These are phyloP conservation scores for Phragmites australis DNA, from an alignment of 176 grass and related monocot species.

Conservation along the genomic window DNA sequence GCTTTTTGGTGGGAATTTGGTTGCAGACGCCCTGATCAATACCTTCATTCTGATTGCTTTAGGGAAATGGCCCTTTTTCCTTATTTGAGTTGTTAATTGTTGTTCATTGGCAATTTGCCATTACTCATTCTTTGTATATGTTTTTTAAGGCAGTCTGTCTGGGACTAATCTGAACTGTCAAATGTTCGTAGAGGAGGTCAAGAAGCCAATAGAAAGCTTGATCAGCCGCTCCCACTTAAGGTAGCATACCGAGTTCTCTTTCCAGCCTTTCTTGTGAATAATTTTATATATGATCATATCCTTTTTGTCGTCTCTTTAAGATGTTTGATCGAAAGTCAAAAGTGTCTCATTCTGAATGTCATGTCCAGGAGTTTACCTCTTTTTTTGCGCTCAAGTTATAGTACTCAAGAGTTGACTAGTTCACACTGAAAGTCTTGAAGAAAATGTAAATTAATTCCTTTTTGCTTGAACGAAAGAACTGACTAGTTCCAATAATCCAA, in stretches of 20 bases:
- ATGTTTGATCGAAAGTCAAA: not conserved
- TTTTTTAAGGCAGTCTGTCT: constrained; percentile 6
- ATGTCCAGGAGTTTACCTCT: not conserved
- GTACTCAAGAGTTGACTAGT: not conserved
- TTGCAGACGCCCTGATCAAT: not conserved
- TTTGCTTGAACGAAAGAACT: not conserved
- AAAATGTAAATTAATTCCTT: not conserved
- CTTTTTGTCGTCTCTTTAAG: not conserved
- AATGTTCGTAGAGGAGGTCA: constrained; percentile 29
- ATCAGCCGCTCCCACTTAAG: constrained; percentile 13
- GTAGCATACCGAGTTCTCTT: not conserved
- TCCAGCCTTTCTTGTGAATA: not conserved
- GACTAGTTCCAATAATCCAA: not conserved
- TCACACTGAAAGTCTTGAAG: not conserved
- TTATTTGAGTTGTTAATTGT: not conserved
- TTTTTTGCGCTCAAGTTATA: not conserved
- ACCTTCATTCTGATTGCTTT: not conserved
- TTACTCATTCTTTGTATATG: constrained; percentile 24
- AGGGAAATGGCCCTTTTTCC: not conserved
- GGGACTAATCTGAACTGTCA: constrained; percentile 7
- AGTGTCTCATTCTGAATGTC: constrained; percentile 8
- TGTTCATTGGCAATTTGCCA: not conserved
- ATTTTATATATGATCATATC: not conserved
- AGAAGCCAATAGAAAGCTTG: not conserved
- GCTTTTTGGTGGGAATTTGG: constrained; percentile 7